Evolutionary conservation across 2,329 filamentous ascomycete genomes (phyloP), one percentile per base, ranked within the genome.

Genomic region (Alternaria longipes): DNA sequence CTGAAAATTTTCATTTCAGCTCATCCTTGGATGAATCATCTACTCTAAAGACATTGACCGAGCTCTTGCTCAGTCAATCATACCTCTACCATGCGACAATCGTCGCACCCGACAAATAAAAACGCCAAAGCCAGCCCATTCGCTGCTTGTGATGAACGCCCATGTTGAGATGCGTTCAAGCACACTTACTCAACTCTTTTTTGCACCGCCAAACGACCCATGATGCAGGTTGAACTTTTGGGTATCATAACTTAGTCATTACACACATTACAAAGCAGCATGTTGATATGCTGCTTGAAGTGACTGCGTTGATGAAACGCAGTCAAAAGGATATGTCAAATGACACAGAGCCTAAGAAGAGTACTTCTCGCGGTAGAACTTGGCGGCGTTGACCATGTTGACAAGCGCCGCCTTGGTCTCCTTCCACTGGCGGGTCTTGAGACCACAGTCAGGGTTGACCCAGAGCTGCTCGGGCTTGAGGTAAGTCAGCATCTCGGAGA

Each of bases 401-500:
- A 85, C 85, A 79, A 99, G 85, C 61, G 94, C 92, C 79, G 93
- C 93, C 91, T 97, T 98, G 83, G 94, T 97, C 90, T 99, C 94
- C 83, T 91, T 89, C 94, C 95, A 98, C 86, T 97, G 91, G 76
- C 95, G 92, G 74, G 95, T 99, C 93, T 99, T 99, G 63, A 99
- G 90, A 86, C 95, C 95, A 80, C 95, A 99, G 86, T 99, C 95
- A 73, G 95, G 95, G 87, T 99, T 94, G 85, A 98, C 92, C 95
- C 95, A 99, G 81, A 99, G 92, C 89, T 99, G 95, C 79, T 97
- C 93, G 62, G 94, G 94, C 88, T 93, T 94, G 84, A 98, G 91
- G 88, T 93, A 84, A 44, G 91, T 87, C 71, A 99, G 89, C 95
- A 98, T 98, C 91, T 99, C 95, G 81, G 92, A 89, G 81, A 99